phyloP scores from a whole-genome alignment of 306 rosid species.

The Rosa lucieae region DNA sequence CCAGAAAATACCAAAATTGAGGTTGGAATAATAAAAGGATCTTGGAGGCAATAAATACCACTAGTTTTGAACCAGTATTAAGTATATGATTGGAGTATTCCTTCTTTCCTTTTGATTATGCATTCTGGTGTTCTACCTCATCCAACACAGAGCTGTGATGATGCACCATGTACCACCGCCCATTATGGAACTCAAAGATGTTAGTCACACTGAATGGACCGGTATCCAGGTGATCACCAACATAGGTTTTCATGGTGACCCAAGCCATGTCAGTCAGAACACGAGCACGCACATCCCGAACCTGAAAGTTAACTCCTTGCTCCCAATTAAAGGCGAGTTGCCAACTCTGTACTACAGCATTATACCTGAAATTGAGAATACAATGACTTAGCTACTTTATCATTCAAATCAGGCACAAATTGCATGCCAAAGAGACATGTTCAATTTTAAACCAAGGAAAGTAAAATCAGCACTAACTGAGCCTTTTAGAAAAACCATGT shows the following conservation, averaged over 20 bases:
- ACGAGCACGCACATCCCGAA: constrained; percentile 84
- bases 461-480: background rate
- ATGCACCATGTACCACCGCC: constrained; percentile 93
- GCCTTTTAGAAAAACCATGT: background rate
- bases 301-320: constrained; percentile 80
- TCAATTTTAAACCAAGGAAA: background rate
- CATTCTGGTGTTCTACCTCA: constrained; percentile 72
- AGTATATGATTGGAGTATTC: constrained; percentile 43
- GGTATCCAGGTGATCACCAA: constrained; percentile 54
- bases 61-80: constrained; percentile 50
- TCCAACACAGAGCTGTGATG: constrained; percentile 92
- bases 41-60: constrained; percentile 45
- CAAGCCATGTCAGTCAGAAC: constrained; percentile 91
- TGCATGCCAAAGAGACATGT: background rate
- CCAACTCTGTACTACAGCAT: constrained; percentile 84
- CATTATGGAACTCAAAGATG: constrained; percentile 71
- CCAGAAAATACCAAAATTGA: constrained; percentile 50
- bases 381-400: constrained; percentile 14
- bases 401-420: background rate
- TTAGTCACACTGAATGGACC: constrained; percentile 87
- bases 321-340: constrained; percentile 87
- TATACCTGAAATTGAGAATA: constrained; percentile 52
- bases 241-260: constrained; percentile 86
- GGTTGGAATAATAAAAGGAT: constrained; percentile 48
- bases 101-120: constrained; percentile 37